Evolutionary conservation across 768 basidiomycete species (phyloP).

Genomic region (Rhizopogon rudus): DNA sequence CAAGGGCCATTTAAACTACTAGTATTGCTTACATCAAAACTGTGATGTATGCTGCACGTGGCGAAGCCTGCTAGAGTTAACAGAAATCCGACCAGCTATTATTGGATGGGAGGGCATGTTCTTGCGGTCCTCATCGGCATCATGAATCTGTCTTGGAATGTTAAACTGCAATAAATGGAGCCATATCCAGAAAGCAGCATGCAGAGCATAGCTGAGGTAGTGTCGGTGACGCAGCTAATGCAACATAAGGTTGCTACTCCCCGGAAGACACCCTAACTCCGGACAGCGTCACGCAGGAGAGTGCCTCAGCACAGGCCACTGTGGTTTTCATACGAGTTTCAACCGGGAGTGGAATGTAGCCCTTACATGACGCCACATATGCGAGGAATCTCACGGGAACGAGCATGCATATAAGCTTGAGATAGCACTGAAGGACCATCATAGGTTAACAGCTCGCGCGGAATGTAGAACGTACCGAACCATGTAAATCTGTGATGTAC

Average conservation of each 20-base stretch:
- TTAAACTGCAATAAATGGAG: conserved; percentile 36
- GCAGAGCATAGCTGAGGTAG: conserved; percentile 8
- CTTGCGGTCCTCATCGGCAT: conserved; percentile 32
- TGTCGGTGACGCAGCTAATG: conserved; percentile 18
- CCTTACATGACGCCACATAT: too few relatives aligned
- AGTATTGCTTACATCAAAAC: too few relatives aligned
- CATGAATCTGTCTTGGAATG: conserved; percentile 34
- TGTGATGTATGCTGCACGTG: too few relatives aligned
- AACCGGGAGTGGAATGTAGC: neutral
- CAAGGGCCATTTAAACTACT: too few relatives aligned
- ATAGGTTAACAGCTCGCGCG: neutral
- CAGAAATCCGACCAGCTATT: conserved; percentile 34
- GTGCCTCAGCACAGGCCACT: too few relatives aligned
- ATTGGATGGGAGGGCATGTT: conserved; percentile 40
- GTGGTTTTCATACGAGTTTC: too few relatives aligned
- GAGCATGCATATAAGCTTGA: neutral
- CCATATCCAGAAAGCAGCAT: conserved; percentile 37
- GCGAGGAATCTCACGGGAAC: too few relatives aligned
- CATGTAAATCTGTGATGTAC: too few relatives aligned
- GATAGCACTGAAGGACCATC: neutral
- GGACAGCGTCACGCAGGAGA: too few relatives aligned
- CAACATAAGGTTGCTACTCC: conserved; percentile 4
- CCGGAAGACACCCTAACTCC: too few relatives aligned
- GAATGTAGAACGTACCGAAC: neutral
- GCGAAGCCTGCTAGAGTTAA: neutral